Base-by-base conservation (phyloP, 2,329 filamentous ascomycete species). In the Hirsutella thompsonii region DNA sequence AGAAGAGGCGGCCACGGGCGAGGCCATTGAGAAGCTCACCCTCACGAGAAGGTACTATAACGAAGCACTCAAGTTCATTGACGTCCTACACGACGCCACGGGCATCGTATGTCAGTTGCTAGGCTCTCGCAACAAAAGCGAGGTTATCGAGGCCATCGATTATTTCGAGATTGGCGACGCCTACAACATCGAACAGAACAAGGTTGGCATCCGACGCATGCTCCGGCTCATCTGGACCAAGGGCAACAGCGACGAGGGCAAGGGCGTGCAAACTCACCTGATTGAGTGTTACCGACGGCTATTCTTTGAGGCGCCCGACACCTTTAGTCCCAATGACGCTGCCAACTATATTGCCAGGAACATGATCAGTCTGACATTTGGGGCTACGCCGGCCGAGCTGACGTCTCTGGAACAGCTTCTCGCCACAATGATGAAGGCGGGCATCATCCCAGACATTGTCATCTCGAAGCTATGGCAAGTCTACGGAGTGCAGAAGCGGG, bases 331-430 rank as follows among this genome's bases (percentile, higher is more conserved):
- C 23, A 95, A 95, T 50, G 89, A 95, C 55, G 81, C 89, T 2
- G 89, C 92, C 37, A 95, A 93, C 59, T 98, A 93, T 57, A 83
- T 98, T 54, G 90, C 90, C 20, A 79, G 89, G 46, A 98, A 96
- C 62, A 98, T 98, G 90, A 96, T 96, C 61, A 95, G 89, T 69
- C 66, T 98, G 54, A 98, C 92, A 0, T 96, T 94, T 59, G 90
- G 89, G 21, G 89, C 90, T 1, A 94, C 90, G 0, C 87, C 90
- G 1, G 92, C 93, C 1, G 92, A 98, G 58, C 68, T 98, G 41
- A 98, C 92, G 0, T 96, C 88, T 37, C 70, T 98, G 8, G 92
- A 98, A 61, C 92, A 98, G 61, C 70, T 98, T 3, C 70, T 98
- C 6, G 87, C 85, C 46, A 96, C 88, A 0, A 98, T 98, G 92